Evolutionary conservation across 106 monocot genomes (phyloP), one percentile per base, ranked within the genome.

Genomic region (Dioscorea dumetorum): DNA sequence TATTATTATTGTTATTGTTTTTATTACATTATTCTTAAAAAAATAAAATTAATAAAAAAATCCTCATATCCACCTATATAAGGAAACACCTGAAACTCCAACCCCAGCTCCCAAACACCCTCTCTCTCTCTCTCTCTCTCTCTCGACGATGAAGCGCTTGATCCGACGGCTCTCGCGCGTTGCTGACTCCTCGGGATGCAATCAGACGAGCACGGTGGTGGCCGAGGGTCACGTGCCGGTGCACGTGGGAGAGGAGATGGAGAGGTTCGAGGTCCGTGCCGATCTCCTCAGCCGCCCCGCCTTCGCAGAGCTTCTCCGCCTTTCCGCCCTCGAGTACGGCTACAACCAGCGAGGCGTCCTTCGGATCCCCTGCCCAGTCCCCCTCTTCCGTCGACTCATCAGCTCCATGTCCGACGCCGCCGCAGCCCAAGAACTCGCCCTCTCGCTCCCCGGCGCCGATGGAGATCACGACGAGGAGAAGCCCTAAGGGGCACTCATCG

Each of bases 281-380:
- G 80, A 76, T 22, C 60, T 76, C 0, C 76, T 81, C 18, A 24
- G 61, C 67, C 58, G 67, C 6, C 80, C 80, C 48, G 31, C 35
- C 32, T 74, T 81, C 67, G n/a, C 49, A 8, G 80, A 75, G 56
- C 80, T 81, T 11, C 75, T 81, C 24, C n/a, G 67, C 15, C 66
- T 50, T n/a, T 75, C 80, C 14, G 80, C 80, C 13, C 49, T 61
- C 71, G 80, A 81, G 71, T 81, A 81, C 75, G 80, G 80, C 17
- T 81, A 76, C 75, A 71, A 67, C 12, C 80, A 81, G 75, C 17
- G 70, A 14, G 80, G 80, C 5, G 75, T 75, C 8, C 51, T 81
- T 34, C 68, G 80, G 59, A 81, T 81, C 65, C 71, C 75, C 28
- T 81, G 80, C 75, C 12, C 75, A 34, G 71, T 63, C 23, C 22